Base-by-base conservation (phyloP, 2,329 filamentous ascomycete genomes). In the Diaporthe humulicola region DNA sequence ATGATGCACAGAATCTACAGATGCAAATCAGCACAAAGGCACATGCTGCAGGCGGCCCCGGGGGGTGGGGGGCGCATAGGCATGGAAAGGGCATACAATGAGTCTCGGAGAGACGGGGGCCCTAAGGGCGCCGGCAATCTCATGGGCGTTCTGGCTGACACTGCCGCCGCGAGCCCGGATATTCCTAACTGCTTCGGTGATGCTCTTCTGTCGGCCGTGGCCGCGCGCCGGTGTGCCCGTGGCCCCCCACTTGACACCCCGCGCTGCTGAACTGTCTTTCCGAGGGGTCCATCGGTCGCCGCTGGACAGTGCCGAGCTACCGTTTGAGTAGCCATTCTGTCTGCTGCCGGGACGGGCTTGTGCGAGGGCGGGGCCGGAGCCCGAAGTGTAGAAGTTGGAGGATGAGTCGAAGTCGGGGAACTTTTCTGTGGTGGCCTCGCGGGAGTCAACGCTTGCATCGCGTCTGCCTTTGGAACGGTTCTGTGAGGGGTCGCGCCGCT, bases 121-220 rank as follows among this genome's bases (percentile, higher is more conserved):
- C 81, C 93, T 94, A 75, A 99, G 89, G 70, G 96, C 95, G 83
- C 97, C 95, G 58, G 95, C 96, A 80, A 99, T 91, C 84, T 98
- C 96, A 76, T 97, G 95, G 72, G 95, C 96, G 85, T 98, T 98
- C 82, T 96, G 94, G 85, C 93, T 96, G 79, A 98, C 93, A 83
- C 96, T 98, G 70, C 91, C 94, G 80, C 93, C 94, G 79, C 95
- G 90, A 50, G 90, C 92, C 78, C 95, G 89, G 79, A 98, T 96
- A 4, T 92, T 95, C 79, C 91, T 92, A 78, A 98, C 90, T n/a
- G 96, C 95, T 84, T 98, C 95, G 80, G 92, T 92, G 79, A 98
- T 90, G 84, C 95, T 98, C 88, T 96, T 97, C 82, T 97, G 95
- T 77, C 93, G 88, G 25, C 86, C 87, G 81, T 96, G 94, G 78